These are phyloP conservation scores for Aspergillus luchuensis DNA, from an alignment of 2,329 filamentous ascomycete genomes.

Conservation along the genomic window DNA sequence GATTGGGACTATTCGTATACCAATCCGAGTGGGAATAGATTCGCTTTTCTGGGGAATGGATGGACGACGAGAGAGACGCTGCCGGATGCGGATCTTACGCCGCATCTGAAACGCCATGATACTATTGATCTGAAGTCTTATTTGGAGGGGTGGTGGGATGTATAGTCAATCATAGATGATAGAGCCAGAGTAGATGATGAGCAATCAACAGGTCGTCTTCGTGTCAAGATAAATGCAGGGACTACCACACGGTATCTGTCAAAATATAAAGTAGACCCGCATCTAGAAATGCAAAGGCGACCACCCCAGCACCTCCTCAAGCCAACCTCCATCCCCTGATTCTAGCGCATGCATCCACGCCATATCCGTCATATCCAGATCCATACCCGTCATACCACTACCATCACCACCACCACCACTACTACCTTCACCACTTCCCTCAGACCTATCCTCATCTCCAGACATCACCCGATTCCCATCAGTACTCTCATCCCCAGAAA, in stretches of 20 bases:
- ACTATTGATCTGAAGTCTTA: conserved; percentile 62
- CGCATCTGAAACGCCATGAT: conserved; percentile 61
- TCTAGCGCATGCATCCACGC: neutral
- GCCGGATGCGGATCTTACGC: conserved; percentile 60
- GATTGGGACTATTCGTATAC: conserved; percentile 59
- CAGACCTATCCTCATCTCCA: too few species aligned
- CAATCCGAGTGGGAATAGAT: conserved; percentile 46
- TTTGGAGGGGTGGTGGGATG: conserved; percentile 69
- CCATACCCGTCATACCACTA: too few species aligned
- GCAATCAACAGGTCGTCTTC: neutral
- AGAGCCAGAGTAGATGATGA: neutral
- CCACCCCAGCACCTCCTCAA: neutral
- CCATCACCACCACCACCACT: too few species aligned
- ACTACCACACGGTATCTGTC: too few species aligned
- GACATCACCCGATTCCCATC: too few species aligned
- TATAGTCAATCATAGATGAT: conserved; percentile 21
- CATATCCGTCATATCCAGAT: neutral
- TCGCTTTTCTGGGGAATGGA: conserved; percentile 67
- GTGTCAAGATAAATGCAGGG: too few species aligned
- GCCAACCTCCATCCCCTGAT: neutral
- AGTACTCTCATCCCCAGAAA: too few species aligned
- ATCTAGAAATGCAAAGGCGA: neutral
- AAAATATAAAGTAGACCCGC: too few species aligned
- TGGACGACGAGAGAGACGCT: conserved; percentile 63
- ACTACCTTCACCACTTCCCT: too few species aligned